Percentiles rank a stretch among this genome's conserved stretches.
phyloP scores from a whole-genome alignment of 2,329 filamentous ascomycete species.

The Colletotrichum sp. region DNA sequence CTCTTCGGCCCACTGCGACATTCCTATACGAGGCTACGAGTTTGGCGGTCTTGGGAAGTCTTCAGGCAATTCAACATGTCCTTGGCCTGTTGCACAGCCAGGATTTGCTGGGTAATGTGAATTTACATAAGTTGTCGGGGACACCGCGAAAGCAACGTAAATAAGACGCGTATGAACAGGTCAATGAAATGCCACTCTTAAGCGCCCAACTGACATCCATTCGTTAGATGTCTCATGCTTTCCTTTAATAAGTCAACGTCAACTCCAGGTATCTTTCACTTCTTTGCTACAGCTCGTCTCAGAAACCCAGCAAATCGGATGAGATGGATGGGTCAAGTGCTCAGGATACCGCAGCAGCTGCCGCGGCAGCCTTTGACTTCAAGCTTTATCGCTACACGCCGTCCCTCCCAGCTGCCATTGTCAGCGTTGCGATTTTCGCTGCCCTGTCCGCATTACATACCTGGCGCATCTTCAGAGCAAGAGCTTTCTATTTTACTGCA shows the following conservation, averaged over 20 bases:
- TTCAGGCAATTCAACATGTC: not conserved
- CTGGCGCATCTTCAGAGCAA: slow-evolving; percentile 9
- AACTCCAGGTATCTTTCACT: not conserved
- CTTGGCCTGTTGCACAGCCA: not conserved
- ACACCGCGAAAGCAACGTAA: not conserved
- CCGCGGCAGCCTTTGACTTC: slow-evolving; percentile 11
- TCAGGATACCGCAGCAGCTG: not conserved
- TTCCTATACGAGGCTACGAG: not conserved
- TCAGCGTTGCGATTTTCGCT: slow-evolving; percentile 8
- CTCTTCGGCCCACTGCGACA: not conserved
- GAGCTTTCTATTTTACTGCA: slow-evolving; percentile 18
- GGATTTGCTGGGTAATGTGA: not conserved
- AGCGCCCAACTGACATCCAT: not conserved
- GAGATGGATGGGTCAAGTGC: not conserved
- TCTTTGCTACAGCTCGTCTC: not conserved
- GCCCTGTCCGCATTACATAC: not conserved
- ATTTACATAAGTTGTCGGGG: not conserved
- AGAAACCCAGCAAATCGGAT: rapidly evolving
- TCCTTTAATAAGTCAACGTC: not conserved
- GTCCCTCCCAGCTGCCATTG: slow-evolving; percentile 15
- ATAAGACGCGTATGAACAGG: not conserved
- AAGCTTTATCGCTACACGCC: slow-evolving; percentile 22
- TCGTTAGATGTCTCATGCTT: not conserved
- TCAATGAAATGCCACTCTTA: not conserved
- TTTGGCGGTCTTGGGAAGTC: not conserved